Conservation (phyloP, 352 stramenopile species). For the Phytophthora sp. region DNA sequence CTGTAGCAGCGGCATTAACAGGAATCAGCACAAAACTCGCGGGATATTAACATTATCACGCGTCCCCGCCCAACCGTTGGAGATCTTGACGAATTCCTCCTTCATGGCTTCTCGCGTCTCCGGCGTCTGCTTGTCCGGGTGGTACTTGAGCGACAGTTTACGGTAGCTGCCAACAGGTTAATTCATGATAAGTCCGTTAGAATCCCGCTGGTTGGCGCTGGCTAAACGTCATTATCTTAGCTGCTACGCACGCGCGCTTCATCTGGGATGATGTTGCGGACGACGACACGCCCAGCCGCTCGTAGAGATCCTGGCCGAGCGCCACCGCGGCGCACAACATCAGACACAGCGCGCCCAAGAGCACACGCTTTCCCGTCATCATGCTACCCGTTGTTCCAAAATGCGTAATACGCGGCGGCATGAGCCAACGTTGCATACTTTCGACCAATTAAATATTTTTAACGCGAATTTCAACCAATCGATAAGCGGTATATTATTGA, state of each 20-base stretch:
- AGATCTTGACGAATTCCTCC: constrained; percentile 80
- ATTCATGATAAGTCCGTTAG: constrained; percentile 15
- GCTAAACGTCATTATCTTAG: neutral
- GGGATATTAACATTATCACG: neutral
- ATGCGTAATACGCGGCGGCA: constrained; percentile 18
- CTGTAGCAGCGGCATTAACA: constrained; percentile 29
- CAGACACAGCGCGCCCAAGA: constrained; percentile 50
- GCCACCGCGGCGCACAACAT: constrained; percentile 45
- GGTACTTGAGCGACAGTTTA: constrained; percentile 94
- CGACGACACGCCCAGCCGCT: constrained; percentile 66
- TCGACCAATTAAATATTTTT: constrained; percentile 22
- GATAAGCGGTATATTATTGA: constrained; percentile 7
- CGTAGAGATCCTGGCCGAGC: constrained; percentile 68
- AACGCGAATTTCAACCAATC: constrained; percentile 18
- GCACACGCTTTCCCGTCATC: constrained; percentile 31
- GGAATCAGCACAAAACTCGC: neutral
- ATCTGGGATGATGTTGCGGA: constrained; percentile 61
- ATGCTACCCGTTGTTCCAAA: constrained; percentile 15
- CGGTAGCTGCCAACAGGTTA: constrained; percentile 66
- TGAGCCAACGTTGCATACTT: constrained; percentile 4
- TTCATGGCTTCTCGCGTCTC: constrained; percentile 65
- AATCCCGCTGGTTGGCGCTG: neutral
- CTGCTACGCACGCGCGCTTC: constrained; percentile 67
- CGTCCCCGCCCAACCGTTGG: constrained; percentile 56
- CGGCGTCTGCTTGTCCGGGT: constrained; percentile 93